Base-by-base conservation (phyloP, 164 flowering plant species). In the Protea cynaroides region DNA sequence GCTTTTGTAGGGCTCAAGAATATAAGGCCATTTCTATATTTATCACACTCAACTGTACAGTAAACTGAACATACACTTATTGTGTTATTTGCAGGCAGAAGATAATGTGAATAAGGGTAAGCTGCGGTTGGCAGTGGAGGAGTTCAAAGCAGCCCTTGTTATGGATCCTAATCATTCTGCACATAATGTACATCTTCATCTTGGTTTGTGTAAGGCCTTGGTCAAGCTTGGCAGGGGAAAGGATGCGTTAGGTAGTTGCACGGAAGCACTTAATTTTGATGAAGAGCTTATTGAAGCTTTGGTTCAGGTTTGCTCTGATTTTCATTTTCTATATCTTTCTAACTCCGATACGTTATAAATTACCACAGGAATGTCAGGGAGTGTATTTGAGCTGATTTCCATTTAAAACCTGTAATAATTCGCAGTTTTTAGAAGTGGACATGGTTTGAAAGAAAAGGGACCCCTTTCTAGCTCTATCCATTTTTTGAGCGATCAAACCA, bases 181-280 rank as follows among this genome's bases (percentile, higher is more conserved):
- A 52, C 82, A 91, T 65, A 94, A 91, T 82, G 92, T 94, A 10
- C 85, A 94, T 77, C 93, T 94, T 74, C 82, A 91, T 73, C 88
- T 94, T 66, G 94, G 96, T 36, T 76, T 94, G 64, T 94, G 97
- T 72, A 88, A 94, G 76, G 86, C 80, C 61, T 77, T 78, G 67
- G 96, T 94, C 76, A 84, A 82, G 84, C 88, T 94, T 78, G 97
- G 99, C 54, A 81, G 99, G 75, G 99, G 99, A 52, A 84, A 85
- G 71, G 99, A 94, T 59, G 97, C 96, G 62, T 59, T 94, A 52
- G 66, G 40, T 54, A 89, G 90, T 76, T 94, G 99, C 73, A 77
- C 78, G 21, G 96, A 86, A 63, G 99, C 82, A 55, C 90, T 94
- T 63, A 76, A 77, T 62, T 86, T 94, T 38, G 93, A 94, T 73